A percentile compares a stretch with the other conserved stretches of the same genome.
These are phyloP conservation scores for Xanthoconium purpureum DNA, from an alignment of 768 basidiomycete genomes.

Conservation along the genomic window DNA sequence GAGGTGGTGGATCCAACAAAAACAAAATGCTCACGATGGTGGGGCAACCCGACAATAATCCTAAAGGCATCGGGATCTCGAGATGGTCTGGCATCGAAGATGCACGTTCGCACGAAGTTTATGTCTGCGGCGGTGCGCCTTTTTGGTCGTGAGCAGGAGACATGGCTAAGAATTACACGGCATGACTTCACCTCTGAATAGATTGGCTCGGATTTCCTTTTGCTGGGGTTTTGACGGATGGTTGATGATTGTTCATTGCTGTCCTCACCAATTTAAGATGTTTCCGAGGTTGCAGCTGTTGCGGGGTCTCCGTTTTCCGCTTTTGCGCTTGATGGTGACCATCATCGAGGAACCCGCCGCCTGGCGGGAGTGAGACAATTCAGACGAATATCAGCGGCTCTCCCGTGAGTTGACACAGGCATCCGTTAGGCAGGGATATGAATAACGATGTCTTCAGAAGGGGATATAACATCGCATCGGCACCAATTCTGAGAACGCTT, in stretches of 20 bases:
- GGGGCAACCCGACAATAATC: slow-evolving; percentile 64
- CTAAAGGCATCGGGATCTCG: slow-evolving; percentile 46
- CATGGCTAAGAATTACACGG: background rate
- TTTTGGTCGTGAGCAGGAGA: slow-evolving; percentile 7
- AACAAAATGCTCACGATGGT: slow-evolving; percentile 49
- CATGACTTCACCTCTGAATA: slow-evolving; percentile 19
- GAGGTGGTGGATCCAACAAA: background rate
- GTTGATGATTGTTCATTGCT: background rate
- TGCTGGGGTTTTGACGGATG: slow-evolving; percentile 1
- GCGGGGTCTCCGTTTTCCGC: no score
- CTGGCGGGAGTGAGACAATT: slow-evolving; percentile 27
- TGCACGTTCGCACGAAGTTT: slow-evolving; percentile 47
- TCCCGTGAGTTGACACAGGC: slow-evolving; percentile 82
- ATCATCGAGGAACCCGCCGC: slow-evolving; percentile 9
- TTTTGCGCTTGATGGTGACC: slow-evolving; percentile 9
- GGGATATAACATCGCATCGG: slow-evolving; percentile 72
- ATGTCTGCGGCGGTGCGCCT: slow-evolving; percentile 52
- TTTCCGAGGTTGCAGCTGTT: slow-evolving; percentile 25
- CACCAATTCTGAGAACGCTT: slow-evolving; percentile 58
- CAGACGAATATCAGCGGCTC: slow-evolving; percentile 54
- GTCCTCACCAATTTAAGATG: slow-evolving; percentile 19
- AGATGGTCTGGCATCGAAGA: slow-evolving; percentile 68
- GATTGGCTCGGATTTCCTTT: slow-evolving; percentile 9
- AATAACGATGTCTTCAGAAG: slow-evolving; percentile 75
- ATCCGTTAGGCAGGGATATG: slow-evolving; percentile 74